Evolutionary conservation across 495 filamentous ascomycete species (phyloP), one percentile per base, ranked within the genome.

Genomic region (Filosporella fistucella): DNA sequence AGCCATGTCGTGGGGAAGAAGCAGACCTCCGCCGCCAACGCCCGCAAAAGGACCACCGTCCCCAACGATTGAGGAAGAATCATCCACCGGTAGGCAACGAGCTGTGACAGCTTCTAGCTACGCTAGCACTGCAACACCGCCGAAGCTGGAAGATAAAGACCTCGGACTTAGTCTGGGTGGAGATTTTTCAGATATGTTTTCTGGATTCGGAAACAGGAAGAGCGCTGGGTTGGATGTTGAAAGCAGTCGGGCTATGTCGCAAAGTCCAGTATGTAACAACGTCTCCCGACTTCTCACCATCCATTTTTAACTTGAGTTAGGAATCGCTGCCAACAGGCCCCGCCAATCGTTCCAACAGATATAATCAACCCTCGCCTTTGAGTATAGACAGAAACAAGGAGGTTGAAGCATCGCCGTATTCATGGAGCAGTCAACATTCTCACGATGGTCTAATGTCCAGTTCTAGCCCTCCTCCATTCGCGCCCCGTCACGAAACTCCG

Each of bases 1-100:
- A 36, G 84, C 86, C 0, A 85, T 90, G 49, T 91, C 86, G 0
- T 89, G 88, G 57, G 85, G 78, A n/a, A 70, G 71, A 39, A 78
- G 76, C 47, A 74, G 67, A 33, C 57, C 70, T 21, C 59, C 62
- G 17, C 63, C 67, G 5, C 38, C 64, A 61, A 30, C 64, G 62
- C 54, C 79, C 58, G 36, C 58, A 57, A 49, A 75, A 17, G 50
- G 60, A 12, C 58, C 69, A 49, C 63, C 21, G 1, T 45, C 49
- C 36, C 49, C 49, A 18, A 22, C 44, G 23, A 16, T 29, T 13
- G 56, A 47, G 4, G 34, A 45, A 21, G 47, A 57, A 14, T 18
- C 20, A 9, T n/a, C 41, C 18, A 8, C 26, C 28, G 39, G 52
- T n/a, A 35, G 57, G 39, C 17, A 65, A 33, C 66, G 77, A 49